These are phyloP conservation scores for Salvia miltiorrhiza DNA, from an alignment of 257 asterid genomes.

Conservation along the genomic window DNA sequence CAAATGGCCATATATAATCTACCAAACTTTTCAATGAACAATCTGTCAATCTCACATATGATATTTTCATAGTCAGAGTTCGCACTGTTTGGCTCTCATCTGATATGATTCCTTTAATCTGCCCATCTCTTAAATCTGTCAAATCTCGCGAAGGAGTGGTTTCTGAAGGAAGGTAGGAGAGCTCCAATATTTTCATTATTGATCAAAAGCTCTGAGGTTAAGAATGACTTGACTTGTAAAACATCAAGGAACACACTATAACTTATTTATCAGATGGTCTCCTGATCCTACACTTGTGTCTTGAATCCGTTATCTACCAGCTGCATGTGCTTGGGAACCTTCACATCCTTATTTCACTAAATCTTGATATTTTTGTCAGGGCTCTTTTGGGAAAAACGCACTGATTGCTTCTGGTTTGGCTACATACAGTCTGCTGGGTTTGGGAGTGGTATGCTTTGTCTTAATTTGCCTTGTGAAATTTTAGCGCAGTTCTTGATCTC, in stretches of 20 bases:
- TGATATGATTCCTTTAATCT: neutral
- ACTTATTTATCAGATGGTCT: neutral
- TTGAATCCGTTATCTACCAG: neutral
- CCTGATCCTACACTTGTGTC: neutral
- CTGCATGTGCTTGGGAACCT: neutral
- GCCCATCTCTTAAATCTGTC: neutral
- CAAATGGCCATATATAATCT: neutral
- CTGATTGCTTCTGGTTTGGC: slow-evolving; percentile 63
- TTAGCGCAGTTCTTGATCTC: slow-evolving; percentile 3
- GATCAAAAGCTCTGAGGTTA: neutral
- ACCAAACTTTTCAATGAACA: neutral
- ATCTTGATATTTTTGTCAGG: slow-evolving; percentile 35
- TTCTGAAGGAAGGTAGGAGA: neutral
- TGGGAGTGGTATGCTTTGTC: slow-evolving; percentile 72
- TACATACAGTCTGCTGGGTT: slow-evolving; percentile 60
- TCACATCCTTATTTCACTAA: neutral
- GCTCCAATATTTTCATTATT: neutral
- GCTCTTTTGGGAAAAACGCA: slow-evolving; percentile 69
- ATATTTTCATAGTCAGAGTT: neutral
- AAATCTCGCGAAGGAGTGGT: neutral
- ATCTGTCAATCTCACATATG: neutral
- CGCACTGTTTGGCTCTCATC: neutral
- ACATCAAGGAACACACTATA: neutral
- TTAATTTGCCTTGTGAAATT: slow-evolving; percentile 5
- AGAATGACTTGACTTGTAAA: neutral